Evolutionary conservation across 345 rosid species (phyloP), one percentile per base, ranked within the genome.

Genomic region (Clarkia xantiana): DNA sequence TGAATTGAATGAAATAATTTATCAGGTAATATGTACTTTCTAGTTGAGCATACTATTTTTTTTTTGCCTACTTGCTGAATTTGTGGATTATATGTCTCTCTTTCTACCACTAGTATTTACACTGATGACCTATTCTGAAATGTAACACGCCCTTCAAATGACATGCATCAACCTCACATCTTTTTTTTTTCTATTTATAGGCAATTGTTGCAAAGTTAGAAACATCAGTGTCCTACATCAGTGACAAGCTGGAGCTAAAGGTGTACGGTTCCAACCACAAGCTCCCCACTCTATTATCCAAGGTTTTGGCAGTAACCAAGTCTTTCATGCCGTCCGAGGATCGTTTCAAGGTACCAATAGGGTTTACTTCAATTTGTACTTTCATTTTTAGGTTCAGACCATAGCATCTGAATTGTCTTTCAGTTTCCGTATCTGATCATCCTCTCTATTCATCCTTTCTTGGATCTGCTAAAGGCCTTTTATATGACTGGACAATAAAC

Each of bases 151-250:
- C 20, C 2, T 34, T 25, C 16, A 14, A n/a, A 17, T 54, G 10
- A 42, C 40, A 18, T 52, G 14, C 14, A 39, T 25, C 20, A 5
- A 17, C 22, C 38, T 14, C 42, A 43, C 15, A 41, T 23, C 55
- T 44, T 50, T 6, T 38, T 1, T 59, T n/a, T n/a, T n/a, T n/a
- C n/a, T n/a, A n/a, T n/a, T 55, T 72, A 63, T 93, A 91, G 98
- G 98, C 98, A 61, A 75, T 84, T 61, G 70, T 91, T 49, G 94
- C 98, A 60, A 91, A 78, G 71, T 72, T 91, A 71, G 94, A 86
- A 73, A 80, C 98, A 34, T 73, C 83, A 47, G 76, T 86, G 49
- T 71, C 87, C 41, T 62, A 75, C 62, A 60, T 55, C 45, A 59
- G 82, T 69, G 96, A 81, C 67, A 84, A 81, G 69, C 67, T 91